Evolutionary conservation across 1,284 basidiomycete species (phyloP), one percentile per base, ranked within the genome.

Genomic region (Tetrapyrgos nigripes): DNA sequence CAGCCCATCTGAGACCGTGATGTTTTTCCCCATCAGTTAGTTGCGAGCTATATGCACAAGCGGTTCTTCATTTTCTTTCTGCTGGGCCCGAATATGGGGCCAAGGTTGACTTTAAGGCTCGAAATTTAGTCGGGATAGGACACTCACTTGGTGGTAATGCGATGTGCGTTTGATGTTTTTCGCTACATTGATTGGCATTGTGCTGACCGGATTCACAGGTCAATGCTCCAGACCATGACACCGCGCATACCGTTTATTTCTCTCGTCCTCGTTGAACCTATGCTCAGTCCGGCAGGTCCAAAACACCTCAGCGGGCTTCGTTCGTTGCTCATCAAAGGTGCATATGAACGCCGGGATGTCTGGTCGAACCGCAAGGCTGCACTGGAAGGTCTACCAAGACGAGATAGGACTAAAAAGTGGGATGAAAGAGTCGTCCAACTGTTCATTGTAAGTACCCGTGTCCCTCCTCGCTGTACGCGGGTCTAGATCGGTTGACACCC

Each of bases 101-200:
- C 11, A 64, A 67, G 6, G 71, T 83, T 27, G 75, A 85, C 58
- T 87, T 87, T 68, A 64, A 65, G 31, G 67, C 65, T 11, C 71
- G 83, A 57, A 83, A 77, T 44, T 69, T 88, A 6, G 73, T 86
- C 31, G 86, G 85, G 4, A 78, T 88, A 21, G 86, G 85, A 0
- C 86, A 88, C 68, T 87, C 86, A 1, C 70, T 88, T 27, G 86
- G 86, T n/a, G 86, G 79, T 43, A 83, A 85, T 58, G 75, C 81
- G 27, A 80, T 87, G 85, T 86, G 64, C 59, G 80, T 78, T 9
- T 26, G 23, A 23, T 11, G n/a, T 14, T 9, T 44, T 50, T 8
- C 19, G 26, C 23, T 50, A 31, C 43, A 46, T 29, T 19, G 26
- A n/a, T 45, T 19, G 33, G 17, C n/a, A 24, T 23, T 45, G 29